These are phyloP conservation scores for Aspergillus pseudotamarii DNA, from an alignment of 2,329 filamentous ascomycete genomes.

Conservation along the genomic window DNA sequence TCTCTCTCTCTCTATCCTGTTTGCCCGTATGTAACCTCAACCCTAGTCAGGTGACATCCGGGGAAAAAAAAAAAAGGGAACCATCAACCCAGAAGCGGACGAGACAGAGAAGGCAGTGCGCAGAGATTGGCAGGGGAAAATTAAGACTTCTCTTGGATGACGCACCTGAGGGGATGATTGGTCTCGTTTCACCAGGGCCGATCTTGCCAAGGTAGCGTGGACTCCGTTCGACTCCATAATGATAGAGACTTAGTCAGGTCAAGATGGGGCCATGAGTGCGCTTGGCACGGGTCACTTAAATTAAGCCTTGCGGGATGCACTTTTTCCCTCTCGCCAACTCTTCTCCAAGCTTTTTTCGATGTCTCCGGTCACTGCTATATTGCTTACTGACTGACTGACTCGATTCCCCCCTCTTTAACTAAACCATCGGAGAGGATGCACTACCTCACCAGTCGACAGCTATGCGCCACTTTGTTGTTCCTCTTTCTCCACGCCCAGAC, in stretches of 20 bases:
- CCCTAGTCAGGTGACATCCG: background rate
- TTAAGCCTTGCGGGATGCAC: slow-evolving; percentile 4
- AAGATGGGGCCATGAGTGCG: background rate
- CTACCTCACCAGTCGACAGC: background rate
- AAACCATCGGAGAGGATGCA: background rate
- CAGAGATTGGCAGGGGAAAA: background rate
- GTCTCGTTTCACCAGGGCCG: slow-evolving; percentile 1
- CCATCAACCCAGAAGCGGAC: background rate
- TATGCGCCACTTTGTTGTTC: background rate
- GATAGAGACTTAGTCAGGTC: background rate
- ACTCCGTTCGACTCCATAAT: background rate
- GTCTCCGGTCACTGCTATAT: background rate
- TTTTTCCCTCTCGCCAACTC: background rate
- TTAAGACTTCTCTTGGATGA: slow-evolving; percentile 1
- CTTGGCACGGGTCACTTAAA: slow-evolving; percentile 4
- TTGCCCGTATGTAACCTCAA: background rate
- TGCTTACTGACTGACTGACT: background rate
- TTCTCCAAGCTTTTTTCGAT: background rate
- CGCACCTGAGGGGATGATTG: background rate
- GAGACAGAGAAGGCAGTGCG: background rate
- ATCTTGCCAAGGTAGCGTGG: slow-evolving; percentile 1
- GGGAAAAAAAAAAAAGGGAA: background rate
- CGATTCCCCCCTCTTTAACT: background rate
- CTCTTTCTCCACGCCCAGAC: background rate
- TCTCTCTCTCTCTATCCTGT: background rate